A percentile compares a stretch with the other conserved stretches of the same genome.
Conservation (phyloP, 2,329 filamentous ascomycete species). For the Penicillium psychrosexuale region DNA sequence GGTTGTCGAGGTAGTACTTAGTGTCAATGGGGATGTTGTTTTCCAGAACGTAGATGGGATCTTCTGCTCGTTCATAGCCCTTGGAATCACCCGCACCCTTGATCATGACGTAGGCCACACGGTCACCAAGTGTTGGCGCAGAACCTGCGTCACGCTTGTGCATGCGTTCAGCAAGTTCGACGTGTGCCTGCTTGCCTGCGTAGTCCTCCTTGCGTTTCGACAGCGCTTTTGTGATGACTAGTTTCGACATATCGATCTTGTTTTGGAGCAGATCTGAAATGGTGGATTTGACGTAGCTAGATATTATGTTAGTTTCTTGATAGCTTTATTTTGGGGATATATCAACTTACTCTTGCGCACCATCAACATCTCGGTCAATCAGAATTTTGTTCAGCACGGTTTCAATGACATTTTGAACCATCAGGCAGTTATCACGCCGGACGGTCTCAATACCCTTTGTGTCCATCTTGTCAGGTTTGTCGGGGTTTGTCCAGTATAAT, state of each 20-base stretch:
- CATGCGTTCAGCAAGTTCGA: slow-evolving; percentile 94
- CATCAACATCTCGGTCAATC: slow-evolving; percentile 85
- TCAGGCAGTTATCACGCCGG: slow-evolving; percentile 87
- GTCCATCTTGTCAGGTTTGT: slow-evolving; percentile 99
- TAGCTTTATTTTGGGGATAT: not conserved
- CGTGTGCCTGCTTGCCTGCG: slow-evolving; percentile 88
- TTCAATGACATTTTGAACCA: slow-evolving; percentile 97
- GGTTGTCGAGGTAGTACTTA: slow-evolving; percentile 97
- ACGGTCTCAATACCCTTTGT: slow-evolving; percentile 99
- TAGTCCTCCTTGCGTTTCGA: slow-evolving; percentile 74
- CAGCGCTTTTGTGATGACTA: slow-evolving; percentile 96
- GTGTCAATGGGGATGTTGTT: slow-evolving; percentile 98
- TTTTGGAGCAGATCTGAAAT: slow-evolving; percentile 95
- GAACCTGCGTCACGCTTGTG: slow-evolving; percentile 94
- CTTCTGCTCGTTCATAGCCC: slow-evolving; percentile 96
- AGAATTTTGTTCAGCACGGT: slow-evolving; percentile 93
- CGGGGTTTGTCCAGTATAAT: slow-evolving; percentile 91
- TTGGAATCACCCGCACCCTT: slow-evolving; percentile 85
- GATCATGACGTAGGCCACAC: slow-evolving; percentile 97
- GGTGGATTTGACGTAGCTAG: slow-evolving; percentile 89
- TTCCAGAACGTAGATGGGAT: slow-evolving; percentile 94
- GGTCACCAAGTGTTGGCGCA: slow-evolving; percentile 86
- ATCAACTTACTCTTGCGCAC: slow-evolving; percentile 79
- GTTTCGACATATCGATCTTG: slow-evolving; percentile 97
- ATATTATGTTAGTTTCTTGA: slow-evolving; percentile 36